These are phyloP conservation scores for maize (Zea mays) DNA, from an alignment of 176 grass and related monocot genomes.

Conservation along the genomic window DNA sequence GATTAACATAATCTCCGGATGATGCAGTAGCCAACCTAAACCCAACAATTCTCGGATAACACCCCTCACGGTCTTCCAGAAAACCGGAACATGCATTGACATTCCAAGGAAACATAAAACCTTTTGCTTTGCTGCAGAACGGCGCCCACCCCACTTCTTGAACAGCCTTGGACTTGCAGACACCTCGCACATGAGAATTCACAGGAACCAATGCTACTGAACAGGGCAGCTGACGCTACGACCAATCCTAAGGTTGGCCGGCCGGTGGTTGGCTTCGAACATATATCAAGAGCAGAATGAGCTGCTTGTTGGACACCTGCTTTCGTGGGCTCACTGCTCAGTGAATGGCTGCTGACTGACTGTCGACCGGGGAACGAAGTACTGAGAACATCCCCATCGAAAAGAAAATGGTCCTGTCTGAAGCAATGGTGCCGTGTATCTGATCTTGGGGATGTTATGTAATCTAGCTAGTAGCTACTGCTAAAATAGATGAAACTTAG, in stretches of 20 bases:
- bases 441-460: too few relatives aligned
- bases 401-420: not conserved
- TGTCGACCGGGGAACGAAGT: conserved; percentile 5
- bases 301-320: not conserved
- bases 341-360: not conserved
- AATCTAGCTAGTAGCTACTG: too few relatives aligned
- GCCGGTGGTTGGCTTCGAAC: not conserved
- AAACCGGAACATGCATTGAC: conserved; percentile 31
- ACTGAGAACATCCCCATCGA: not conserved
- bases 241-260: not conserved
- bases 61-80: conserved; percentile 32
- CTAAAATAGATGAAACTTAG: too few relatives aligned
- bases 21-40: conserved; percentile 32
- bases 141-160: not conserved
- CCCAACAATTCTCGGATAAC: not conserved
- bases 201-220: conserved; percentile 28
- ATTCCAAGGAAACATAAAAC: not conserved
- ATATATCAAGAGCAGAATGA: not conserved
- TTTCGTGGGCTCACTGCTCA: not conserved
- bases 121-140: conserved; percentile 28
- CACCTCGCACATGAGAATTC: conserved; percentile 21
- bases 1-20: not conserved
- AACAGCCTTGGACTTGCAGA: conserved; percentile 27
- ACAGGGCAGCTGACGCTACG: not conserved
- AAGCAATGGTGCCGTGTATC: not conserved